Evolutionary conservation across 73 alveolate genomes (phyloP), one percentile per base, ranked within the genome.

Genomic region (Blepharisma japonicum): DNA sequence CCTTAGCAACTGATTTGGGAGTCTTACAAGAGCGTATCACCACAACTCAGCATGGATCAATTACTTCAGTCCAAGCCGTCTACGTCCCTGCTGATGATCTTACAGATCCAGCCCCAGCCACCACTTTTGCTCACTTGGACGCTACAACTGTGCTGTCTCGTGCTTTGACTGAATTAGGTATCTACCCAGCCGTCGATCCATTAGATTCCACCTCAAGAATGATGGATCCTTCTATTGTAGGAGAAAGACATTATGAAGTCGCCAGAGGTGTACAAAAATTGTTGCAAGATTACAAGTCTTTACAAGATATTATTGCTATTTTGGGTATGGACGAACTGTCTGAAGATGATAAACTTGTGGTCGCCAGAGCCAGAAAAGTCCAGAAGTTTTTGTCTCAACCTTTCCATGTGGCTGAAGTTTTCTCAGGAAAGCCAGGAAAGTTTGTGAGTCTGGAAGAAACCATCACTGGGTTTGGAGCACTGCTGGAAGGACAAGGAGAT

Each of bases 41-140:
- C 76, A 93, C 99, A 70, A 91, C 98, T 68, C 90, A 93, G 94
- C 91, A 90, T 91, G 99, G 99, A 32, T 93, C 98, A 79, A 93
- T 95, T 83, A 95, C 99, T 56, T 92, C 98, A 21, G 99, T 95
- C 85, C 96, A 95, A 86, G 77, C 77, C 55, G 89, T 91, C 74
- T 88, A 89, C 84, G 98, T 91, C 79, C 99, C 98, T 23, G 98
- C 97, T 71, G 98, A 93, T 91, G 97, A 93, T 86, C 81, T 93
- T 79, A 93, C 98, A 56, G 98, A 93, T 89, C 98, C 98, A 7
- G 98, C 97, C 55, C 98, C 98, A 49, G 98, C 98, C 54, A 93
- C 96, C 68, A 93, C 97, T 45, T 93, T 93, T 85, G 98, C 97
- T 81, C 97, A 93, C 89, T 89, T 93, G 94, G 98, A 93, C 81